Evolutionary conservation across 805 yeast genomes (phyloP).

Genomic region (Nakazawaea wickerhamii): DNA sequence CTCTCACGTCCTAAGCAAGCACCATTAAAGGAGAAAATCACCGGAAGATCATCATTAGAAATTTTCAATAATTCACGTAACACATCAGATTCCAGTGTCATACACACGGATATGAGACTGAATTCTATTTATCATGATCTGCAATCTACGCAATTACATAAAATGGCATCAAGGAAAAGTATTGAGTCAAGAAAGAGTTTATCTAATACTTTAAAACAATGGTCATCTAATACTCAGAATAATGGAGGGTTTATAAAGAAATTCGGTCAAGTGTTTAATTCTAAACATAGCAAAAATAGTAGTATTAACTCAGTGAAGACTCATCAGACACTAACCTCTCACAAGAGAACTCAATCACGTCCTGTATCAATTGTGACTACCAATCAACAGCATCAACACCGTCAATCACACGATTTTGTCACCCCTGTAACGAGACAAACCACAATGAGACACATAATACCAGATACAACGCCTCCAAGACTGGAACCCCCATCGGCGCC

Average conservation of each 20-base stretch:
- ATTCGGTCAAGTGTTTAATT: constrained; percentile 3
- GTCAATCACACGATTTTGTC: no score
- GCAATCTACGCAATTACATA: neutral
- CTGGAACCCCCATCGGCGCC: no score
- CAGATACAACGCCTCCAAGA: no score
- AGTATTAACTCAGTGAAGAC: neutral
- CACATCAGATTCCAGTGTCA: constrained; percentile 8
- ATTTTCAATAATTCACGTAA: constrained; percentile 1
- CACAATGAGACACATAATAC: no score
- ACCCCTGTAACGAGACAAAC: no score
- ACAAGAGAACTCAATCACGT: neutral
- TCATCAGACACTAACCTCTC: neutral
- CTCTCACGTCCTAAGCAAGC: neutral
- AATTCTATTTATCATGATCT: neutral
- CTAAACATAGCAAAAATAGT: neutral
- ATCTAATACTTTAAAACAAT: neutral
- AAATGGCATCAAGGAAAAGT: constrained; percentile 6
- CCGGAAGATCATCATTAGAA: constrained; percentile 4
- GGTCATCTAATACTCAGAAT: constrained; percentile 5
- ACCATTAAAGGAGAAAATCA: neutral
- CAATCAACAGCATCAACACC: no score
- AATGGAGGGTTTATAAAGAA: constrained; percentile 1
- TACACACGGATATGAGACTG: neutral
- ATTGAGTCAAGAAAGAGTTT: constrained; percentile 7
- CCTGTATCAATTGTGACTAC: neutral